phyloP scores from a whole-genome alignment of 805 yeast species.

The Saccharomycopsis lassenensis region DNA sequence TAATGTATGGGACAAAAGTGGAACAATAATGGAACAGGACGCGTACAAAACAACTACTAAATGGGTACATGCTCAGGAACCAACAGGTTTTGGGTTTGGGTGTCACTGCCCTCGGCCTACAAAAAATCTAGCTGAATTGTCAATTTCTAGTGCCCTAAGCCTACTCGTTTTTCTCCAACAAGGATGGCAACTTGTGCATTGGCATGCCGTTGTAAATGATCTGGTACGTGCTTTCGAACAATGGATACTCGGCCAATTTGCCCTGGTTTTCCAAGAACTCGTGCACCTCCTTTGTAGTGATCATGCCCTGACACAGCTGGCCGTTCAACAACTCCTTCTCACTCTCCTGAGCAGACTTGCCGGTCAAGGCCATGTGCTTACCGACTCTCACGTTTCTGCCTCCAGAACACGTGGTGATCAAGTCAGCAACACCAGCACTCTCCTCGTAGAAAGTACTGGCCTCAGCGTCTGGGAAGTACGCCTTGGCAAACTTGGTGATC shows the following conservation, averaged over 20 bases:
- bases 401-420: slow-evolving; percentile 95
- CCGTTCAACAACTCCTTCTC: slow-evolving; percentile 86
- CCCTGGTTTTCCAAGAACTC: slow-evolving; percentile 47
- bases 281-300: slow-evolving; percentile 85
- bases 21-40: too few species aligned
- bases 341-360: slow-evolving; percentile 66
- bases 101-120: too few species aligned
- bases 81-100: too few species aligned
- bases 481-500: slow-evolving; percentile 74
- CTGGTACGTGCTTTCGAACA: slow-evolving; percentile 56
- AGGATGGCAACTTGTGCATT: slow-evolving; percentile 64
- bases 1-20: too few species aligned
- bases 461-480: slow-evolving; percentile 66
- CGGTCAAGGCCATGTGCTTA: slow-evolving; percentile 69
- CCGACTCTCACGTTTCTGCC: slow-evolving; percentile 96
- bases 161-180: slow-evolving; percentile 40
- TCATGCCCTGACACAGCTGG: slow-evolving; percentile 92
- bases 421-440: slow-evolving; percentile 95
- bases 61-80: too few species aligned
- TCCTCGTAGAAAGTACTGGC: slow-evolving; percentile 83
- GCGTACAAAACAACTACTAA: too few species aligned
- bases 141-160: too few species aligned
- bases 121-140: too few species aligned
- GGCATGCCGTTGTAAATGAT: slow-evolving; percentile 67
- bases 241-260: slow-evolving; percentile 56